Conservation (phyloP, 331 rosid species). For the Stylosanthes scabra region DNA sequence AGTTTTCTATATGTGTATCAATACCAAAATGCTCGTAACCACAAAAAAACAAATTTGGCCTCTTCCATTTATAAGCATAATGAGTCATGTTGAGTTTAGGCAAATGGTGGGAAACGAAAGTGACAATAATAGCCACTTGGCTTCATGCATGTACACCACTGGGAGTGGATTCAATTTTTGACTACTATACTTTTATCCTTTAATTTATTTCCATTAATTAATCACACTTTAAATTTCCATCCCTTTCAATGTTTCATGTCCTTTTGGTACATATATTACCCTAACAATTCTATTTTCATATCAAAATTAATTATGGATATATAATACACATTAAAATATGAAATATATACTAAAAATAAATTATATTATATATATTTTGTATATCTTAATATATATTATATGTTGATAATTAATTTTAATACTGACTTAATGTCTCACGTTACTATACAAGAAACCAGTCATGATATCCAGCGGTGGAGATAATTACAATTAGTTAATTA, state of each 20-base stretch:
- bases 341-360: too few relatives aligned
- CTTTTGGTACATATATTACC: neutral
- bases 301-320: too few relatives aligned
- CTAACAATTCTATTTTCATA: too few relatives aligned
- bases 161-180: neutral
- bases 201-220: neutral
- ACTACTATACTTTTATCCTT: neutral
- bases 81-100: neutral
- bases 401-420: too few relatives aligned
- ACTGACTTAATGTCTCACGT: too few relatives aligned
- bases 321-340: too few relatives aligned
- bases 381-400: too few relatives aligned
- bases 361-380: too few relatives aligned
- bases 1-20: neutral
- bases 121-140: slow-evolving; percentile 18
- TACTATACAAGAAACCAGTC: too few relatives aligned
- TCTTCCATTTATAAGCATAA: slow-evolving; percentile 11
- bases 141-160: slow-evolving; percentile 4
- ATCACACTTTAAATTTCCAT: neutral
- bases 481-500: too few relatives aligned
- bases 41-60: slow-evolving; percentile 21
- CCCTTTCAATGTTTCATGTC: neutral
- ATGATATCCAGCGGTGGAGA: too few relatives aligned
- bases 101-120: slow-evolving; percentile 24
- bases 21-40: neutral